A percentile compares a stretch with the other conserved stretches of the same genome.
phyloP scores from a whole-genome alignment of 2,329 filamentous ascomycete genomes.

The Fusarium sororula region DNA sequence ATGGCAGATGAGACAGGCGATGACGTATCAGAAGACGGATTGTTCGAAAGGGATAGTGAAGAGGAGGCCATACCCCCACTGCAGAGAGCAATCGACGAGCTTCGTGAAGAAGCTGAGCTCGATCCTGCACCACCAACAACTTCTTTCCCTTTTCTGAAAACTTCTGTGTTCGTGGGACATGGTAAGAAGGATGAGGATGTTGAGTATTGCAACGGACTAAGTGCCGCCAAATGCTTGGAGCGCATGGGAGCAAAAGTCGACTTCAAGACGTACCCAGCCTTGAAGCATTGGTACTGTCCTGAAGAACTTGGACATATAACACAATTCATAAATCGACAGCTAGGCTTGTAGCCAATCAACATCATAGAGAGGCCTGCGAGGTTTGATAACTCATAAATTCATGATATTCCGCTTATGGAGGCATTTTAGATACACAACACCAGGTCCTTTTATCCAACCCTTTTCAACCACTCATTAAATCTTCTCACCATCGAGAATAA shows the following conservation, averaged over 20 bases:
- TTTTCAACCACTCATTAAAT: constrained; percentile 49
- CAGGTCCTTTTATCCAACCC: not conserved
- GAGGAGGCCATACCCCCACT: constrained; percentile 19
- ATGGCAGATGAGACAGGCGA: constrained; percentile 16
- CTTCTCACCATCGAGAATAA: constrained; percentile 72
- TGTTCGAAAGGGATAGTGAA: constrained; percentile 30
- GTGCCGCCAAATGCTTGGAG: constrained; percentile 47
- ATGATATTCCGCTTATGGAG: constrained; percentile 14
- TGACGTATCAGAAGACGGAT: constrained; percentile 3
- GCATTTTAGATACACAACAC: constrained; percentile 7
- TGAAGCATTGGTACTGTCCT: constrained; percentile 57
- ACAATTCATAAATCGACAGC: constrained; percentile 40
- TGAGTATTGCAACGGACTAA: constrained; percentile 46
- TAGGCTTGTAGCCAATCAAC: not conserved
- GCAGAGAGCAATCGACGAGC: constrained; percentile 37
- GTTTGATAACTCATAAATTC: constrained; percentile 27
- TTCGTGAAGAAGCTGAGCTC: constrained; percentile 44
- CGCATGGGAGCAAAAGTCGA: constrained; percentile 47
- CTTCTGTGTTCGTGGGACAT: constrained; percentile 58
- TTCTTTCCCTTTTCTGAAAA: constrained; percentile 35
- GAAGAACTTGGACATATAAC: constrained; percentile 53
- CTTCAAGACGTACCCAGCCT: constrained; percentile 51
- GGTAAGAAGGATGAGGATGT: constrained; percentile 55
- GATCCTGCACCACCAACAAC: not conserved
- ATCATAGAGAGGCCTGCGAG: too few species aligned